Percentiles rank a stretch among this genome's conserved stretches.
Conservation (phyloP, 1,139 yeast genomes). For the Hyphopichia pseudoburtonii region DNA sequence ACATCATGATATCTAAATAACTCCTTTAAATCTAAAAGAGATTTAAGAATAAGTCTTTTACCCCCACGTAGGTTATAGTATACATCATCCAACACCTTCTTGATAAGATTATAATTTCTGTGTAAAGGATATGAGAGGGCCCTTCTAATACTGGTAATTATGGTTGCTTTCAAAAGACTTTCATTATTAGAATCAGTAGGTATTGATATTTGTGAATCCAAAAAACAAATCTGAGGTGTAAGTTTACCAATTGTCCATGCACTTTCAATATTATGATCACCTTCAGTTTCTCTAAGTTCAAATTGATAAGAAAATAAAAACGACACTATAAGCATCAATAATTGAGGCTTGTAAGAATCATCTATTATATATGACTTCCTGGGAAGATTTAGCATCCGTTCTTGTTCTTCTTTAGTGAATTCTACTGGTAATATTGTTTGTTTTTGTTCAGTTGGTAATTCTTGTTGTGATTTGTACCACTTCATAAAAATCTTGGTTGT, state of each 20-base stretch:
- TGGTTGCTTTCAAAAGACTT: constrained; percentile 45
- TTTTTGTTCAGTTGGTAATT: constrained; percentile 20
- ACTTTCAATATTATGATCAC: constrained; percentile 81
- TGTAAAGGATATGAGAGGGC: constrained; percentile 79
- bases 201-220: constrained; percentile 58
- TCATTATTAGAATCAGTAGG: constrained; percentile 30
- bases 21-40: constrained; percentile 62
- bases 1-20: constrained; percentile 82
- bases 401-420: constrained; percentile 61
- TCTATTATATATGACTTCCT: constrained; percentile 58
- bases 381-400: constrained; percentile 68
- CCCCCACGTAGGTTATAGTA: constrained; percentile 68
- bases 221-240: constrained; percentile 69
- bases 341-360: constrained; percentile 42
- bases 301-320: constrained; percentile 71
- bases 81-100: constrained; percentile 75
- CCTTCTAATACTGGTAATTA: constrained; percentile 65
- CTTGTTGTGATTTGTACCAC: constrained; percentile 47
- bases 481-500: constrained; percentile 40
- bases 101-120: constrained; percentile 61
- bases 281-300: constrained; percentile 72
- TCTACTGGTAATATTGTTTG: constrained; percentile 40
- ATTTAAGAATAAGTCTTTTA: constrained; percentile 59
- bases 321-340: constrained; percentile 62
- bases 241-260: constrained; percentile 93